Conservation (phyloP, 2,329 filamentous ascomycete genomes). For the Rhytidhysteron rufulum region DNA sequence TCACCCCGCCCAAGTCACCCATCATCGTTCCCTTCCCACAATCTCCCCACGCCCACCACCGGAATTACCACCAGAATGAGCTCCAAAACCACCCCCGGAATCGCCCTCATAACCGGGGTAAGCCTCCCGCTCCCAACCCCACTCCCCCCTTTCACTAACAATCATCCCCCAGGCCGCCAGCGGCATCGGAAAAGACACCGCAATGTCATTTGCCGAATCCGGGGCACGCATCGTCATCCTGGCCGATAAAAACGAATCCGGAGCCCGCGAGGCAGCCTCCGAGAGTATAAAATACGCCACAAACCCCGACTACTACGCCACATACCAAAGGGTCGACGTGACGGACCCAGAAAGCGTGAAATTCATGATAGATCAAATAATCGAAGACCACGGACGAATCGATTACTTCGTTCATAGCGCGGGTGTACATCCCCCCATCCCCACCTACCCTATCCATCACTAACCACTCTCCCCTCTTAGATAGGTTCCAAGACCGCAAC, state of each 20-base stretch:
- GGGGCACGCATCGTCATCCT: neutral
- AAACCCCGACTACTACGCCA: neutral
- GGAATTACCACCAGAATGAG: too few relatives aligned
- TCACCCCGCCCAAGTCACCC: too few relatives aligned
- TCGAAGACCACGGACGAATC: neutral
- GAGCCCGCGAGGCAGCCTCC: neutral
- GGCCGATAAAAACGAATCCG: neutral
- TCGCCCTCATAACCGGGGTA: slow-evolving; percentile 9
- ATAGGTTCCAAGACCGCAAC: neutral
- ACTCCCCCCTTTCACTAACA: neutral
- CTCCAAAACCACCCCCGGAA: too few relatives aligned
- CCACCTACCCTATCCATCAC: too few relatives aligned
- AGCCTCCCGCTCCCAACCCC: neutral
- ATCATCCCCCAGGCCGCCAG: neutral
- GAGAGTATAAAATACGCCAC: neutral
- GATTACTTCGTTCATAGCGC: neutral
- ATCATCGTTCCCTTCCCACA: too few relatives aligned
- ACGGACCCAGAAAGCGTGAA: neutral
- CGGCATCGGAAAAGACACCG: neutral
- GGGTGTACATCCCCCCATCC: neutral
- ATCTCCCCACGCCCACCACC: too few relatives aligned
- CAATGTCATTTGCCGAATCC: neutral
- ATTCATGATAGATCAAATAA: neutral
- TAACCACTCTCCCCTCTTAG: too few relatives aligned
- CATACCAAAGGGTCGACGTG: neutral